phyloP scores from a whole-genome alignment of 2,329 filamentous ascomycete genomes.

The Aspergillus sp. region DNA sequence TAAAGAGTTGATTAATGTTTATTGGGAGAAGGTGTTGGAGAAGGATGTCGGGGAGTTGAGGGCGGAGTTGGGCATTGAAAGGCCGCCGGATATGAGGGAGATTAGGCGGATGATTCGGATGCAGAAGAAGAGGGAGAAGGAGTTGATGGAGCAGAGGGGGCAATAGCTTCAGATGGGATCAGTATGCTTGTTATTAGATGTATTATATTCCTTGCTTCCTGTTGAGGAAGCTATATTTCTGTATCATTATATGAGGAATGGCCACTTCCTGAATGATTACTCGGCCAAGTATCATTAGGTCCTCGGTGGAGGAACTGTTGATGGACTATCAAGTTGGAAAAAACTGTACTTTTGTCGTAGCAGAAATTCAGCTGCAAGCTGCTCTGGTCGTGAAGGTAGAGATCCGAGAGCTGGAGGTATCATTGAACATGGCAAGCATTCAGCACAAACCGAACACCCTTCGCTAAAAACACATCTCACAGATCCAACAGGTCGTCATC shows the following conservation, averaged over 20 bases:
- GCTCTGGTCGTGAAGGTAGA: too few relatives aligned
- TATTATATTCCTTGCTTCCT: conserved; percentile 4
- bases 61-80: conserved; percentile 76
- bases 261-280: not conserved
- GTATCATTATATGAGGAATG: not conserved
- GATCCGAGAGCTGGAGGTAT: not conserved
- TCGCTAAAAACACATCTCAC: conserved; percentile 24
- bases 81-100: conserved; percentile 79
- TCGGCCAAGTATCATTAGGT: not conserved
- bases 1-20: conserved; percentile 88
- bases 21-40: conserved; percentile 94
- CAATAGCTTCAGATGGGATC: not conserved
- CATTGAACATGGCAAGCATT: conserved; percentile 2
- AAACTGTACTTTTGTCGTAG: not conserved
- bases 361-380: not conserved
- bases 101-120: conserved; percentile 71
- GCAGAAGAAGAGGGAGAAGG: conserved; percentile 67
- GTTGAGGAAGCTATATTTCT: not conserved
- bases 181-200: conserved; percentile 5
- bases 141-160: conserved; percentile 36
- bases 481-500: conserved; percentile 56
- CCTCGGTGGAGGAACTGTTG: not conserved
- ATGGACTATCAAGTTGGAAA: not conserved
- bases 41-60: conserved; percentile 78
- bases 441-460: not conserved